These are phyloP conservation scores for Paramecium sonneborni DNA, from an alignment of 73 alveolate species.

Conservation along the genomic window DNA sequence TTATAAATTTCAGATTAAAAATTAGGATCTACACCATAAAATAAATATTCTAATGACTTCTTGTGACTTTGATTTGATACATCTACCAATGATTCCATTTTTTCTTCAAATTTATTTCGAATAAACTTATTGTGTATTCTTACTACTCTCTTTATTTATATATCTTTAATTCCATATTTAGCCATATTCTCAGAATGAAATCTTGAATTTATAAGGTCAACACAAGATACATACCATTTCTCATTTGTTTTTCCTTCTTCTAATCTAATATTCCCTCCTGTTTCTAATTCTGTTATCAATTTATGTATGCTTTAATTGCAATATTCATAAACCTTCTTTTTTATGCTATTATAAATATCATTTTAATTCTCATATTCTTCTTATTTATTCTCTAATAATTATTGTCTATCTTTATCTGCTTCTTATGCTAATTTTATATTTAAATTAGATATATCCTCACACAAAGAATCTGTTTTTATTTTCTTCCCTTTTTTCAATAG, in stretches of 20 bases:
- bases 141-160: slow-evolving; percentile 72
- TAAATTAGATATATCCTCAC: slow-evolving; percentile 57
- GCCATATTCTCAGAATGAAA: slow-evolving; percentile 67
- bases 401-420: slow-evolving; percentile 51
- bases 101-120: slow-evolving; percentile 81
- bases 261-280: slow-evolving; percentile 90
- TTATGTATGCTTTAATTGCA: slow-evolving; percentile 61
- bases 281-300: slow-evolving; percentile 82
- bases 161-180: slow-evolving; percentile 64
- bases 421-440: slow-evolving; percentile 41
- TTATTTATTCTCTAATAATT: slow-evolving; percentile 52
- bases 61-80: slow-evolving; percentile 74
- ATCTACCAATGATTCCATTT: slow-evolving; percentile 78
- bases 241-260: slow-evolving; percentile 81
- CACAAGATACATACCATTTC: slow-evolving; percentile 80
- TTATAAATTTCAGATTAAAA: slow-evolving; percentile 76
- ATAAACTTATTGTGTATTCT: slow-evolving; percentile 79
- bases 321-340: slow-evolving; percentile 58
- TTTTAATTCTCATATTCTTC: slow-evolving; percentile 49
- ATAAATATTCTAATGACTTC: slow-evolving; percentile 81
- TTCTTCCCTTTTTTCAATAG: slow-evolving; percentile 70
- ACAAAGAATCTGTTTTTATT: slow-evolving; percentile 61
- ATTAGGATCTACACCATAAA: slow-evolving; percentile 84
- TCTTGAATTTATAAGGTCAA: slow-evolving; percentile 71
- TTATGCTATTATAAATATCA: slow-evolving; percentile 26